A percentile compares a stretch with the other conserved stretches of the same genome.
Evolutionary conservation across 306 rosid genomes (phyloP).

Genomic region (Ochetophila trinervis): DNA sequence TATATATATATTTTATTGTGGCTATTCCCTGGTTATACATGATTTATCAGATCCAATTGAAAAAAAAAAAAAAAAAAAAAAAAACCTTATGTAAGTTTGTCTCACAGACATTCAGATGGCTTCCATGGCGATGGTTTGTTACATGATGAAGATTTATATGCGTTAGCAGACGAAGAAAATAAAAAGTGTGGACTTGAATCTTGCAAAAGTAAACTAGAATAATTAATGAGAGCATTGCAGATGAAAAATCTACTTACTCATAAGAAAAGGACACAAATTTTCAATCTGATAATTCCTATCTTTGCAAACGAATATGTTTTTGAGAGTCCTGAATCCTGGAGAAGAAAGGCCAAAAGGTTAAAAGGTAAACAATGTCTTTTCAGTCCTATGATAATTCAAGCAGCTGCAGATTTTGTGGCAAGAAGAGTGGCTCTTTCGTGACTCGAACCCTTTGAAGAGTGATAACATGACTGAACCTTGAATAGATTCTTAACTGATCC

Average conservation of each 20-base stretch:
- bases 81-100: no score
- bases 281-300: slow-evolving; percentile 4
- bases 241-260: neutral
- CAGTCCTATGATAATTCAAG: slow-evolving; percentile 24
- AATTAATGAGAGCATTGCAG: neutral
- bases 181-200: no score
- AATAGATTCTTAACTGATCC: slow-evolving; percentile 43
- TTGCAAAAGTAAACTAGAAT: no score
- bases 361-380: slow-evolving; percentile 9
- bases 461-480: slow-evolving; percentile 51
- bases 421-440: slow-evolving; percentile 31
- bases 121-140: no score
- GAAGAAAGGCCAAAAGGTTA: neutral
- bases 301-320: neutral
- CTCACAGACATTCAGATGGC: no score
- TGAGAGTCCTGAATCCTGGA: neutral
- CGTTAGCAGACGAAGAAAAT: no score
- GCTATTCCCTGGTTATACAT: no score
- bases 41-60: no score
- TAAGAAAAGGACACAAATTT: slow-evolving; percentile 7
- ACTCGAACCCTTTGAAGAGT: slow-evolving; percentile 31
- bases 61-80: no score
- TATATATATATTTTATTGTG: no score
- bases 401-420: slow-evolving; percentile 30
- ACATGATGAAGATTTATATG: no score